A percentile compares a stretch with the other conserved stretches of the same genome.
Conservation (phyloP, 2,329 filamentous ascomycete genomes). For the Talaromyces pinophilus region DNA sequence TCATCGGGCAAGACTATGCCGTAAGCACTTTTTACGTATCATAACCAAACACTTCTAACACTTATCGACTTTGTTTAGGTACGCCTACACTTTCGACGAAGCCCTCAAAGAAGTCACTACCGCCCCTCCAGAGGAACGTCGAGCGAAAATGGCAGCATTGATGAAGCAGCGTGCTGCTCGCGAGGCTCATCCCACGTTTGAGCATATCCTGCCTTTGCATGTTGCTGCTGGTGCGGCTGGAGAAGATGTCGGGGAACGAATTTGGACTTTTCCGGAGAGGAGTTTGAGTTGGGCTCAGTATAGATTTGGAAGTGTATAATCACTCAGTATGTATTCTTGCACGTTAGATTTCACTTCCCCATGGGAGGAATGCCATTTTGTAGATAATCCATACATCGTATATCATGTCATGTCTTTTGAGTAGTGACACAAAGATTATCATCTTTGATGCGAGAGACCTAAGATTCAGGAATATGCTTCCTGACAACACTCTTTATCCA, state of each 20-base stretch:
- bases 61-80: constrained; percentile 44
- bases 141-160: constrained; percentile 49
- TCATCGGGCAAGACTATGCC: constrained; percentile 16
- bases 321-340: neutral
- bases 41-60: neutral
- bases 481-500: constrained; percentile 45
- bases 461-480: constrained; percentile 15
- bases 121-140: constrained; percentile 45
- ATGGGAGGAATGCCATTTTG: neutral
- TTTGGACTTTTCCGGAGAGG: constrained; percentile 54
- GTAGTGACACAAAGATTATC: neutral
- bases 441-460: neutral
- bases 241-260: constrained; percentile 47
- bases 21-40: constrained; percentile 2
- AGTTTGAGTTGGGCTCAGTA: constrained; percentile 59
- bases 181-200: constrained; percentile 64
- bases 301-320: constrained; percentile 45
- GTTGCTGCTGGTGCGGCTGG: constrained; percentile 59
- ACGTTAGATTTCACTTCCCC: neutral
- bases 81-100: constrained; percentile 65
- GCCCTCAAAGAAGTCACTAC: constrained; percentile 66
- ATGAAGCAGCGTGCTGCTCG: constrained; percentile 56
- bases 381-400: neutral
- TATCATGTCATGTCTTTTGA: neutral
- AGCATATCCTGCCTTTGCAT: constrained; percentile 63